Evolutionary conservation across 2,329 filamentous ascomycete species (phyloP), one percentile per base, ranked within the genome.

Genomic region (Colletotrichum sublineola): DNA sequence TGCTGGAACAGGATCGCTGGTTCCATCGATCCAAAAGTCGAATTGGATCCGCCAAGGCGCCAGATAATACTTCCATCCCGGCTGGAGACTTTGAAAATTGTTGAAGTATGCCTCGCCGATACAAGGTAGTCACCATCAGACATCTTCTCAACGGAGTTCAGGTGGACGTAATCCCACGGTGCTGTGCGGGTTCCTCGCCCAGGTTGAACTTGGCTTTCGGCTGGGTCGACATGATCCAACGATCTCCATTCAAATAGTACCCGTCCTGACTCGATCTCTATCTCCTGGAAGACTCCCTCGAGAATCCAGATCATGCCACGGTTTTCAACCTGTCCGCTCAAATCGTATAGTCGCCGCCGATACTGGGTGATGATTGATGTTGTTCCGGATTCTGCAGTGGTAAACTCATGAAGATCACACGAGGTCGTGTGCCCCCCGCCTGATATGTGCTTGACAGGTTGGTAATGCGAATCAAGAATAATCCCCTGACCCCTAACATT

Each of bases 21-120:
- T 29, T 57, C 55, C 11, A 79, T 78, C 0, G 53, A 9, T 36
- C 80, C 79, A 57, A 80, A 85, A 60, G 78, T 77, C 67, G 84
- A 87, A 55, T 80, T 76, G 58, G 82, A 80, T 20, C 88, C 88
- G 12, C 87, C 86, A 5, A 90, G 79, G 33, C 83, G 84, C 88
- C 88, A 90, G 24, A 88, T 77, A n/a, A 89, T 80, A 20, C 79
- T 79, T 44, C 87, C 87, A 4, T 84, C 83, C 14, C 79, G 80
- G 14, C 81, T 80, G 68, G 85, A 83, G 74, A 90, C 83, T 61
- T 83, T 84, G 40, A 81, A 80, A 7, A 89, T 78, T 9, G 84
- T 81, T 73, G 83, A 83, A 53, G 83, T 67, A 58, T 79, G 73
- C 14, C 76, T 75, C 5, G 68, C 73, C 1, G 77, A 79, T 33